Base-by-base conservation (phyloP, 352 stramenopile species). In the Phytopythium oedochilum region DNA sequence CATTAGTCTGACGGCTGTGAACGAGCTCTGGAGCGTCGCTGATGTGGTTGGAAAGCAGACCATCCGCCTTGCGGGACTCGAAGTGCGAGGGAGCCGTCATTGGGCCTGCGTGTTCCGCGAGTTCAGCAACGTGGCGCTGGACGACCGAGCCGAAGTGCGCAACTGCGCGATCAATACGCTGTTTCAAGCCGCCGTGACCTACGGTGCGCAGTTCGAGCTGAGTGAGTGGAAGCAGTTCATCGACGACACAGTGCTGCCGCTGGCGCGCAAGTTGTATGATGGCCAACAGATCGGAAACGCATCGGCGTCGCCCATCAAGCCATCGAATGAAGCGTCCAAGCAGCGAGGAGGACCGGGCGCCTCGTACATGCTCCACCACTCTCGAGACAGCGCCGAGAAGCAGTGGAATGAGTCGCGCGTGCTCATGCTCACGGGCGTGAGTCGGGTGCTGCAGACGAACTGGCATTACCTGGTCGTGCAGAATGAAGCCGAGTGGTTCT, bases 151-250 rank as follows among this genome's bases (percentile, higher is more conserved):
- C 0, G 96, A 99, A 70, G 92, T 98, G 55, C 75, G 96, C 51
- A 99, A 98, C 70, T 99, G 94, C 62, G 88, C 96, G 18, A 93
- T 99, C 34, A 98, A 99, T 60, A 99, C 97, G 15, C 74, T 99
- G 1, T 98, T 99, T 66, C 97, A 94, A n/a, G 97, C 92, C 2
- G 92, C 97, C 42, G 93, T 98, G 58, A 97, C 96, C 7, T 95
- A 98, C 54, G 96, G 96, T 18, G 68, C 83, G 32, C 81, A 92
- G 39, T 98, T 99, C 51, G 83, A 88, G 2, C 57, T 96, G 39
- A 63, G 71, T 14, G 90, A 97, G 52, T 99, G 96, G 96, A 68
- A 96, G 67, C 78, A 88, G 36, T 98, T 96, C 60, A 80, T 98
- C n/a, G 83, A 96, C 54, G 79, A 91, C 25, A 98, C 94, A 5